A percentile compares a stretch with the other conserved stretches of the same genome.
Evolutionary conservation across 73 alveolate species (phyloP).

Genomic region (Tetrahymena borealis): DNA sequence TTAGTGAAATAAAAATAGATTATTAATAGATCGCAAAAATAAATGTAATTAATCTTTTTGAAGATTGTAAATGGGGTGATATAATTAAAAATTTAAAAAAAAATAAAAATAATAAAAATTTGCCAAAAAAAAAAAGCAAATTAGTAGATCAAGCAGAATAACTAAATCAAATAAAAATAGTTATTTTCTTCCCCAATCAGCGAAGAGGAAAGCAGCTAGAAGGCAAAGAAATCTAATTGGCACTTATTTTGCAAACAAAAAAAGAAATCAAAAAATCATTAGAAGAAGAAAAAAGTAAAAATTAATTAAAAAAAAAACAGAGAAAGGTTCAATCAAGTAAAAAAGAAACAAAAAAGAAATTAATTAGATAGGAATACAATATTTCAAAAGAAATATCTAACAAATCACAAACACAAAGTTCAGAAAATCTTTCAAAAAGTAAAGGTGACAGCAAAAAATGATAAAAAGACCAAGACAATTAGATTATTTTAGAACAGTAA

Average conservation of each 20-base stretch:
- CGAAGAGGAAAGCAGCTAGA: neutral
- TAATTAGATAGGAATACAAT: neutral
- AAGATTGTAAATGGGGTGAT: neutral
- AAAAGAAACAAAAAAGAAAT: neutral
- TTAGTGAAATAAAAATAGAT: too few species aligned
- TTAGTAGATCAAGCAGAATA: neutral
- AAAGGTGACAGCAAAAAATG: neutral
- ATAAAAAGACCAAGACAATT: neutral
- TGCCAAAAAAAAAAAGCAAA: neutral
- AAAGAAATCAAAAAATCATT: neutral
- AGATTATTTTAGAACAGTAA: neutral
- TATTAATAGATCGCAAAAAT: neutral
- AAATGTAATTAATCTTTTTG: neutral
- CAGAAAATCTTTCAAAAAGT: neutral
- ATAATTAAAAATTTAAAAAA: neutral
- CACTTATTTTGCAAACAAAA: neutral
- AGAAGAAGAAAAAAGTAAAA: neutral
- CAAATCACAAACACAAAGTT: neutral
- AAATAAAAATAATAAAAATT: neutral
- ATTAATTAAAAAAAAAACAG: neutral
- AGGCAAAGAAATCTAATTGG: neutral
- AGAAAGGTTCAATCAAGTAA: too few species aligned
- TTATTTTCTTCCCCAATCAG: neutral
- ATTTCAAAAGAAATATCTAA: neutral
- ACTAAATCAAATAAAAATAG: neutral